phyloP scores from a whole-genome alignment of 371 early-diverging fungal species.

The Mucor piriformis region DNA sequence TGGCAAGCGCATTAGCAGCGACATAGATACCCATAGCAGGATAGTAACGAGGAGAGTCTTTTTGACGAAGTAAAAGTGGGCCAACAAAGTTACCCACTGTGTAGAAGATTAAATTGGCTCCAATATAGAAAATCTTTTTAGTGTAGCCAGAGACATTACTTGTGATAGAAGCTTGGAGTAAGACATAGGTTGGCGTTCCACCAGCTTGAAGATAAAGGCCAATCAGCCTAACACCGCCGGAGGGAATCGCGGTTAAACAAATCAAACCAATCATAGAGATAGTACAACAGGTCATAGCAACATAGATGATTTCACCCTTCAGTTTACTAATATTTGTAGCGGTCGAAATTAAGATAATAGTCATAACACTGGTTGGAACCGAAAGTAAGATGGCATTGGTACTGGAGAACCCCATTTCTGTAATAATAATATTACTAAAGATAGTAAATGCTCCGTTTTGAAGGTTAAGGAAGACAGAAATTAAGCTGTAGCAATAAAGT shows the following conservation, averaged over 20 bases:
- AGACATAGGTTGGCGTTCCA: conserved; percentile 15
- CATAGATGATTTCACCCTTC: conserved; percentile 11
- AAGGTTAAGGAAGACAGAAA: conserved; percentile 21
- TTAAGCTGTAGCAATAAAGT: conserved; percentile 23
- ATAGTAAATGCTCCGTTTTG: conserved; percentile 32
- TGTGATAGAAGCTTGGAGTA: conserved; percentile 19
- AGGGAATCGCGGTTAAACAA: conserved; percentile 7
- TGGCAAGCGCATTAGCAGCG: conserved; percentile 27
- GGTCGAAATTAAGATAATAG: not conserved
- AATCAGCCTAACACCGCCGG: conserved; percentile 14
- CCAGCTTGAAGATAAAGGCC: conserved; percentile 21
- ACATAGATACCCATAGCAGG: conserved; percentile 37
- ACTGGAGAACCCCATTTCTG: conserved; percentile 20
- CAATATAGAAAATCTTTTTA: conserved; percentile 28
- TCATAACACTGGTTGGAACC: conserved; percentile 10
- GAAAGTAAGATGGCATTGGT: conserved; percentile 18
- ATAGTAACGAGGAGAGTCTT: conserved; percentile 32
- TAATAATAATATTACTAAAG: conserved; percentile 19
- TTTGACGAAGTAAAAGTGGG: conserved; percentile 20
- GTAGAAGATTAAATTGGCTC: conserved; percentile 18
- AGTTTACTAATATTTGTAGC: conserved; percentile 10
- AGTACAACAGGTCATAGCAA: conserved; percentile 2
- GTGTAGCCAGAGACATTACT: conserved; percentile 32
- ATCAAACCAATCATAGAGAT: conserved; percentile 14
- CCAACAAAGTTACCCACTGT: conserved; percentile 27